Conservation (phyloP, 2,329 filamentous ascomycete genomes). For the Fusarium compactum region DNA sequence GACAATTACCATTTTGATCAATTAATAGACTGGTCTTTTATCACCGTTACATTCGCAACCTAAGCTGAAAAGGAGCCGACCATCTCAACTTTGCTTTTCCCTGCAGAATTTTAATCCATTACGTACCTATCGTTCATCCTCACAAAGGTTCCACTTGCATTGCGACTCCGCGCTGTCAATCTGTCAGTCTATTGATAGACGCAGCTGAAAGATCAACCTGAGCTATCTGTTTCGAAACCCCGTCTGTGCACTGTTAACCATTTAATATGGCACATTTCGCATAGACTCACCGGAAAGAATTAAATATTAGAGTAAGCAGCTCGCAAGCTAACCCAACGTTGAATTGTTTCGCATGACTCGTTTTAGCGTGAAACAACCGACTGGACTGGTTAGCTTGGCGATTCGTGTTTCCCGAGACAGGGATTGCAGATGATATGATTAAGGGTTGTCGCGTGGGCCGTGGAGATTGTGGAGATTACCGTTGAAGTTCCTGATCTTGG, state of each 20-base stretch:
- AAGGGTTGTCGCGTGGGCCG: neutral
- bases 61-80: too few species aligned
- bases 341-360: neutral
- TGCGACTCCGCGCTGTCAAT: too few species aligned
- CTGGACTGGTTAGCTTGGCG: neutral
- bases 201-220: neutral
- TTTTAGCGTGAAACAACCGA: neutral
- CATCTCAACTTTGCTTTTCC: too few species aligned
- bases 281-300: neutral
- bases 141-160: too few species aligned
- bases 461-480: neutral
- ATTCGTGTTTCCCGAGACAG: neutral
- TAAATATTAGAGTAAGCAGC: neutral
- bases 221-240: neutral
- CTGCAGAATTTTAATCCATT: too few species aligned
- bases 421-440: neutral
- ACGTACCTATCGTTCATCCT: too few species aligned
- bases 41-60: too few species aligned
- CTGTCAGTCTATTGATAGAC: neutral
- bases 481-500: neutral
- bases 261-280: neutral
- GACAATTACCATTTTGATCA: too few species aligned
- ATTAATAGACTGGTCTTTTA: too few species aligned
- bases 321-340: neutral
- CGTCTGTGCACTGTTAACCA: neutral